phyloP scores from a whole-genome alignment of 2,329 filamentous ascomycete genomes.

The Epichloe hybrida region DNA sequence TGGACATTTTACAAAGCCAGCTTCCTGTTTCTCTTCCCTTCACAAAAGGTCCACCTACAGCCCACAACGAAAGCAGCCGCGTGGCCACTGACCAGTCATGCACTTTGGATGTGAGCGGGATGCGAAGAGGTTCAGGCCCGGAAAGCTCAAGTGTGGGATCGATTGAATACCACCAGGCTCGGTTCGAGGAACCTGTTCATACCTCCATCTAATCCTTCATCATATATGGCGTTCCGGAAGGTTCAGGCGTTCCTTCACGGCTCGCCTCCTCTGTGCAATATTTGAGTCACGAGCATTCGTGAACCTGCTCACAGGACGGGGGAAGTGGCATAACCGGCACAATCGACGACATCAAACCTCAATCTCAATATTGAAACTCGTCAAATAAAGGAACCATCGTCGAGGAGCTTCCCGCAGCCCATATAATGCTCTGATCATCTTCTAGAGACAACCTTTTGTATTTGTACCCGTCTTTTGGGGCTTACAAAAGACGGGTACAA shows the following conservation, averaged over 20 bases:
- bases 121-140: not conserved
- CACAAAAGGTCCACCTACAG: not conserved
- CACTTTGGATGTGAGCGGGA: too few relatives aligned
- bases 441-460: too few relatives aligned
- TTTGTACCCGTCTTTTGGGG: too few relatives aligned
- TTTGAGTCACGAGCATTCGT: not conserved
- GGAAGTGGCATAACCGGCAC: not conserved
- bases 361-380: not conserved
- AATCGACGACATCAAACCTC: not conserved
- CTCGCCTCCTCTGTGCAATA: not conserved
- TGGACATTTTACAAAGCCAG: not conserved
- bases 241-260: not conserved
- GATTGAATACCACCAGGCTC: not conserved
- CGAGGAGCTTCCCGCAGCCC: too few relatives aligned
- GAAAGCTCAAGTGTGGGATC: not conserved
- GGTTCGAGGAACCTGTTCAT: not conserved
- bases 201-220: not conserved
- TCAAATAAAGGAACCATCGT: too few relatives aligned
- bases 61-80: not conserved
- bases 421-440: too few relatives aligned
- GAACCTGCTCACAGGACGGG: not conserved
- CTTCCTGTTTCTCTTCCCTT: not conserved
- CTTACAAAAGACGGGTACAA: too few relatives aligned
- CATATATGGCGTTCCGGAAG: not conserved
- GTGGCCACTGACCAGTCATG: not conserved